Conservation (phyloP, 331 rosid genomes). For the Ulmus americana region DNA sequence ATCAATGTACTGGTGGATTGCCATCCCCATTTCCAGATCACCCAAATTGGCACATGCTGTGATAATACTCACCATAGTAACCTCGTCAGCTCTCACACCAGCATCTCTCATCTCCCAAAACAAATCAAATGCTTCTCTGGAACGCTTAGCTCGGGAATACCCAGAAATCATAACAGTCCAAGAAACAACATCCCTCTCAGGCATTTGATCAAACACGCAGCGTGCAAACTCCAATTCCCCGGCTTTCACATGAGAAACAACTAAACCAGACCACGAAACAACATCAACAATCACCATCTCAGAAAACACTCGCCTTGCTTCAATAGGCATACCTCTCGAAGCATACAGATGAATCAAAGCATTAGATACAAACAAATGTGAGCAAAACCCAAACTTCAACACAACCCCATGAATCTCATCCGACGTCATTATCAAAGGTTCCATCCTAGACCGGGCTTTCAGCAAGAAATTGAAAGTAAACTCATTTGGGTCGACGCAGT, state of each 20-base stretch:
- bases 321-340: constrained; percentile 29
- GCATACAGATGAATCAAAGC: constrained; percentile 53
- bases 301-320: constrained; percentile 40
- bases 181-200: constrained; percentile 64
- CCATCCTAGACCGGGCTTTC: constrained; percentile 40
- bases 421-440: constrained; percentile 3
- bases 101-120: constrained; percentile 50
- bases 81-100: constrained; percentile 54
- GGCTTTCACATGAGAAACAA: constrained; percentile 49
- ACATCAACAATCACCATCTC: constrained; percentile 41
- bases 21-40: constrained; percentile 47
- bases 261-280: constrained; percentile 66
- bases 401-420: constrained; percentile 45
- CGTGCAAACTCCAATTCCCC: constrained; percentile 51
- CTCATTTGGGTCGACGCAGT: constrained; percentile 35
- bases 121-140: constrained; percentile 46
- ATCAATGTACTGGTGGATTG: constrained; percentile 43
- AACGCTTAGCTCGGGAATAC: constrained; percentile 38
- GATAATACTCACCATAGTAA: constrained; percentile 61
- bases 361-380: constrained; percentile 43
- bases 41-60: constrained; percentile 54
- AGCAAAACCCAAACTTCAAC: constrained; percentile 44
- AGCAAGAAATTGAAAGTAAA: constrained; percentile 48
- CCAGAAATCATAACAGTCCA: constrained; percentile 70
- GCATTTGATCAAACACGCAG: constrained; percentile 60